Evolutionary conservation across 495 filamentous ascomycete species (phyloP).

Genomic region (Monascus purpureus): DNA sequence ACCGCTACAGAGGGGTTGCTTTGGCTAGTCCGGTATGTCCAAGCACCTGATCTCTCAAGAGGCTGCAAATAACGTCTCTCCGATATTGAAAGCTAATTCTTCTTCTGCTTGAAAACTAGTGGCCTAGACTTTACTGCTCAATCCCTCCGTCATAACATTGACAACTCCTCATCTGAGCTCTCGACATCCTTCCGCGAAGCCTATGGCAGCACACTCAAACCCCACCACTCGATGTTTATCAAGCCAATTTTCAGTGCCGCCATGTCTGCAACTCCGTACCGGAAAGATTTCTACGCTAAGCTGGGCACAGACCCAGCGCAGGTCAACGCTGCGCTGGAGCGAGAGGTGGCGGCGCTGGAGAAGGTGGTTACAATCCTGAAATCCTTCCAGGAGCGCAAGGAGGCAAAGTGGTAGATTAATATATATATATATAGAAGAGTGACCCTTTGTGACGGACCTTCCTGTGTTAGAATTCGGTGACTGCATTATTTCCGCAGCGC

Average conservation of each 20-base stretch:
- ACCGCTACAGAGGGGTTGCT: constrained; percentile 75
- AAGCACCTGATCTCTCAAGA: constrained; percentile 2
- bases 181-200: constrained; percentile 71
- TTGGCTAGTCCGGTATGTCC: constrained; percentile 74
- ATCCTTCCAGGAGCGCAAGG: constrained; percentile 51
- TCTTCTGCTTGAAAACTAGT: no score
- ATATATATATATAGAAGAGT: neutral
- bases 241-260: constrained; percentile 84
- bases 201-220: constrained; percentile 76
- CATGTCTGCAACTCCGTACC: constrained; percentile 84
- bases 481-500: no score
- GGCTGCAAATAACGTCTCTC: no score
- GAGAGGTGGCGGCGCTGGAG: constrained; percentile 64
- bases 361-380: constrained; percentile 62
- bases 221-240: constrained; percentile 72
- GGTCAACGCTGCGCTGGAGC: constrained; percentile 44
- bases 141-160: constrained; percentile 64
- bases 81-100: no score
- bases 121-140: constrained; percentile 85
- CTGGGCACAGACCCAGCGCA: constrained; percentile 48
- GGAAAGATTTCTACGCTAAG: constrained; percentile 80
- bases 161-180: constrained; percentile 56
- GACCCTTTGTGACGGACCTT: no score
- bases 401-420: constrained; percentile 48
- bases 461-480: no score